Base-by-base conservation (phyloP, 805 yeast species). In the Candida nitratophila region DNA sequence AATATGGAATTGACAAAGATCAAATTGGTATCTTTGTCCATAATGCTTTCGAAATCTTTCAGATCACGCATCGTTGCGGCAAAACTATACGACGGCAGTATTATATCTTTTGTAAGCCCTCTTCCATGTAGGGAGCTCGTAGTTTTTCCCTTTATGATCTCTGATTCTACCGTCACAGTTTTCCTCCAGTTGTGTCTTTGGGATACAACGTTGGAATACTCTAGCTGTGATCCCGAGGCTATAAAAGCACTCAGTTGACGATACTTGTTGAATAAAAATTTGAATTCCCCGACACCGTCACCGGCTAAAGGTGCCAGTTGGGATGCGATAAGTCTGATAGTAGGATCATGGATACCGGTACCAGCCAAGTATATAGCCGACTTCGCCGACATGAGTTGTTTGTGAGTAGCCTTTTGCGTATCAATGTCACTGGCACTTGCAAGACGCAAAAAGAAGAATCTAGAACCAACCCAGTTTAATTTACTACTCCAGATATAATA, bases 1-100 rank as follows among this genome's bases (percentile, higher is more conserved):
- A 53, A 45, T 17, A 43, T 31, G 1, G 64, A 60, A 43, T 59
- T 50, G 12, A 60, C 48, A 36, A 60, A 48, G 3, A 59, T n/a
- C 6, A 60, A 20, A 35, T 49, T 56, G 9, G 64, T 47, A 11
- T 52, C 40, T 15, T 37, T 30, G 0, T 50, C 19, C n/a, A 57
- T 47, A 21, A 44, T 37, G 3, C 37, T 37, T 35, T 24, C 41
- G 45, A 47, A 49, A 4, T 19, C 37, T 14, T 40, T n/a, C 14
- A 54, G 27, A 26, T 32, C 32, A 8, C 14, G 7, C 19, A 17
- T n/a, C 4, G 16, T n/a, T n/a, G 7, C 9, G 4, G 17, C 3
- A 15, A 3, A 8, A 32, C 19, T 34, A 5, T 19, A 8, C 6
- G 24, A 8, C 15, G 37, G 24, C 4, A 19, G 22, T 19, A 34